Conservation (phyloP, 768 basidiomycete species). For the Xerocomellus amylosporus region DNA sequence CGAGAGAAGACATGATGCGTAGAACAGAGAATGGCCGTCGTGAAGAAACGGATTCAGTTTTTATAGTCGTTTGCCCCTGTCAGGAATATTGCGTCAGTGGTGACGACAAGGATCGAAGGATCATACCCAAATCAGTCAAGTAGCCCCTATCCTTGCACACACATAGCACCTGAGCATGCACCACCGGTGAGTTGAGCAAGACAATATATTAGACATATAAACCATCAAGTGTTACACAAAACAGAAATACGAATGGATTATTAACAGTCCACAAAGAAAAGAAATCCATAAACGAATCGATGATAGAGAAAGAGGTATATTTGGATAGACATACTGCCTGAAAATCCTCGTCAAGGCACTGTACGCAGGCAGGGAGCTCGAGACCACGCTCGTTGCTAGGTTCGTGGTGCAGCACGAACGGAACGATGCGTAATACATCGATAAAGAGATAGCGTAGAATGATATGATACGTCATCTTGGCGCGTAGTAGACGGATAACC, state of each 20-base stretch:
- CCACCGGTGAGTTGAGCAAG: neutral
- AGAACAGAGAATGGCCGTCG: neutral
- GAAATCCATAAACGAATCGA: constrained; percentile 3
- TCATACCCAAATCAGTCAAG: neutral
- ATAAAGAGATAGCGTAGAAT: constrained; percentile 39
- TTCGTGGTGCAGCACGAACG: constrained; percentile 49
- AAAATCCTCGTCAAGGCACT: constrained; percentile 25
- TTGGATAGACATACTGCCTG: constrained; percentile 18
- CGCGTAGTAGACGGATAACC: constrained; percentile 35
- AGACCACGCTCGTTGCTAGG: constrained; percentile 68
- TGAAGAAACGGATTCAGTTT: neutral
- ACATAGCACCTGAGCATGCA: no score
- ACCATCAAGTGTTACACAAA: neutral
- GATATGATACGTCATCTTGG: constrained; percentile 32
- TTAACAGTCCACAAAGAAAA: constrained; percentile 13
- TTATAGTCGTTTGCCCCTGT: constrained; percentile 10
- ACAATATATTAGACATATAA: constrained; percentile 17
- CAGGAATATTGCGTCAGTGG: constrained; percentile 20
- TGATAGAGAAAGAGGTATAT: constrained; percentile 4
- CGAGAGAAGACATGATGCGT: constrained; percentile 13
- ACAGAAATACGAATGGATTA: constrained; percentile 3
- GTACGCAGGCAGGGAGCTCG: constrained; percentile 37
- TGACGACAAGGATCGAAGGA: constrained; percentile 8
- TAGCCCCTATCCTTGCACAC: neutral
- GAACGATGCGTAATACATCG: constrained; percentile 67